These are phyloP conservation scores for Anisodus tanguticus DNA, from an alignment of 257 asterid species.

Conservation along the genomic window DNA sequence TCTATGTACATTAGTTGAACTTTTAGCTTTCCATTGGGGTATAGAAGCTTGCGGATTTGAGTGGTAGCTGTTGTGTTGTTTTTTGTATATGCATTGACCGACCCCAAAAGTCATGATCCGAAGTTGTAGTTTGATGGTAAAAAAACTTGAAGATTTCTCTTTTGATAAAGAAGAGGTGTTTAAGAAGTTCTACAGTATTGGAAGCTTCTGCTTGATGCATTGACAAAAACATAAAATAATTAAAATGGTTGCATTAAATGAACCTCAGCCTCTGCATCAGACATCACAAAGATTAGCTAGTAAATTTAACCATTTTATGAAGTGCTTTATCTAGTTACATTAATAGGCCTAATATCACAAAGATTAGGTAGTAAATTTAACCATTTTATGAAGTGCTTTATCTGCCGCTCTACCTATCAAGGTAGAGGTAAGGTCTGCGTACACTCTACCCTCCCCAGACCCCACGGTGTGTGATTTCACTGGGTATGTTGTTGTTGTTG, in stretches of 20 bases:
- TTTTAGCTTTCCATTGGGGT: conserved; percentile 15
- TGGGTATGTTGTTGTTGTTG: too few species aligned
- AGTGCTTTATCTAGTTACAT: too few species aligned
- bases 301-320: neutral
- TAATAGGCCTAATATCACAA: neutral
- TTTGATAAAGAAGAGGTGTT: conserved; percentile 13
- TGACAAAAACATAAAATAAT: neutral
- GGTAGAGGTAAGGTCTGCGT: too few species aligned
- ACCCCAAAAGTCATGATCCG: conserved; percentile 7
- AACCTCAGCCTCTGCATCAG: neutral
- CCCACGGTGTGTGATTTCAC: too few species aligned
- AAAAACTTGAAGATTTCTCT: conserved; percentile 15
- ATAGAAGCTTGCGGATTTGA: conserved; percentile 4
- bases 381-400: neutral
- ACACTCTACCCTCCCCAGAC: too few species aligned
- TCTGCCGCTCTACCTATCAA: too few species aligned
- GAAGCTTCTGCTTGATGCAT: conserved; percentile 14
- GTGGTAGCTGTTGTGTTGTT: neutral
- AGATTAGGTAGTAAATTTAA: neutral
- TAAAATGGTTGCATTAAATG: neutral
- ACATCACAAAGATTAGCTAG: conserved; percentile 1
- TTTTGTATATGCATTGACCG: neutral
- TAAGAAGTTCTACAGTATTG: neutral
- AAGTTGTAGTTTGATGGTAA: neutral
- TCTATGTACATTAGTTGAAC: neutral